Evolutionary conservation across 2,329 filamentous ascomycete genomes (phyloP), one percentile per base, ranked within the genome.

Genomic region (Dactylellina cionopaga): DNA sequence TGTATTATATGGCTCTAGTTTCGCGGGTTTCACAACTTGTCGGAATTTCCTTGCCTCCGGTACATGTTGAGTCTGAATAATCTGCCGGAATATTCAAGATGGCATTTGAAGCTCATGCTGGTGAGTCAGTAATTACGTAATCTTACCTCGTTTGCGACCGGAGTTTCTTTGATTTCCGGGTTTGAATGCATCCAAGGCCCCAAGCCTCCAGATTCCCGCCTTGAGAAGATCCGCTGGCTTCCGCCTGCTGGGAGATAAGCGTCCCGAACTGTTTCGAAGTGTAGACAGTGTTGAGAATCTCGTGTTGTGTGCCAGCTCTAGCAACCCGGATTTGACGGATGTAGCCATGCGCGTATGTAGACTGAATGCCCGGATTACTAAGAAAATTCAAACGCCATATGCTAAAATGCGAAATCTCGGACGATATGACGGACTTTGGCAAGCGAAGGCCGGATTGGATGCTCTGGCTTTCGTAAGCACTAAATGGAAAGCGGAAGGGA

Each of bases 331-430:
- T 56, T 56, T 44, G 22, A 27, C 37, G 25, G 52, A 54, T 25
- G 29, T 54, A 27, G 17, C 11, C 17, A 13, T 19, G 47, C n/a
- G n/a, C 5, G 15, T 15, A 43, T 19, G 39, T n/a, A 43, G 10
- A 49, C 22, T 44, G 15, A 10, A 29, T 35, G 22, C 31, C 31
- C 27, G 29, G 49, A 54, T 54, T 37, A 56, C 52, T 22, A 46
- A 44, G 39, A 58, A 58, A 58, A 46, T 35, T 39, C 33, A 33
- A 33, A 35, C 7, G 11, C 37, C 35, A 31, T 19, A 24, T n/a
- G 39, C 27, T n/a, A 25, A 37, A 54, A 35, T 29, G 11, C 22
- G 25, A 31, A 78, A 81, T 76, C 77, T 87, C 60, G 83, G 85
- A 76, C 84, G 75, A 73, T 24, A 46, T 9, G 46, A 24, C 33